phyloP scores from a whole-genome alignment of 2,329 filamentous ascomycete genomes.

The Pestalotiopsis sp. region DNA sequence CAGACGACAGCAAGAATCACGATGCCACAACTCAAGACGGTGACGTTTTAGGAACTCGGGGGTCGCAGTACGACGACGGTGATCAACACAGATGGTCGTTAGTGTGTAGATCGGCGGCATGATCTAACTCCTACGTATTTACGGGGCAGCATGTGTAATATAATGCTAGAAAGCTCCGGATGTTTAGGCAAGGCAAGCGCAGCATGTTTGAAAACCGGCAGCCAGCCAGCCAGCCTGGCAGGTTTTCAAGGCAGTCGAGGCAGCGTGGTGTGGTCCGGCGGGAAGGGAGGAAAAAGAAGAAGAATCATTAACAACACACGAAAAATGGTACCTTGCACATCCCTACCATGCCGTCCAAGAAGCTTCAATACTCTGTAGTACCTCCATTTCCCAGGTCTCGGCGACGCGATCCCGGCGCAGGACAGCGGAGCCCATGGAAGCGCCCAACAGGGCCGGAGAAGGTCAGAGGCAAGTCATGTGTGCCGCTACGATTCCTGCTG shows the following conservation, averaged over 20 bases:
- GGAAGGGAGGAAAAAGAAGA: too few relatives aligned
- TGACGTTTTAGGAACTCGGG: not conserved
- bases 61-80: not conserved
- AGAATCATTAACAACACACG: too few relatives aligned
- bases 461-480: not conserved
- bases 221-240: too few relatives aligned
- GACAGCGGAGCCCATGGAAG: not conserved
- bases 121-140: not conserved
- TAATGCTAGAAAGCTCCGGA: not conserved
- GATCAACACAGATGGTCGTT: not conserved
- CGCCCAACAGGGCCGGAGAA: not conserved
- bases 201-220: too few relatives aligned
- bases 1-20: not conserved
- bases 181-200: not conserved
- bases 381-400: not conserved
- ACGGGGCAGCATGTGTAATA: not conserved
- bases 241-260: too few relatives aligned
- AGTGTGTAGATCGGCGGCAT: not conserved
- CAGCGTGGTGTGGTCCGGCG: too few relatives aligned
- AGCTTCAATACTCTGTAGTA: too few relatives aligned
- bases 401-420: not conserved
- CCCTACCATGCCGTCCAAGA: not conserved
- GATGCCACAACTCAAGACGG: not conserved
- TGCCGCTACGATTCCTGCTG: not conserved
- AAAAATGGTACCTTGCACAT: not conserved